These are phyloP conservation scores for Ceratocystis cacaofunesta DNA, from an alignment of 2,329 filamentous ascomycete species.

Conservation along the genomic window DNA sequence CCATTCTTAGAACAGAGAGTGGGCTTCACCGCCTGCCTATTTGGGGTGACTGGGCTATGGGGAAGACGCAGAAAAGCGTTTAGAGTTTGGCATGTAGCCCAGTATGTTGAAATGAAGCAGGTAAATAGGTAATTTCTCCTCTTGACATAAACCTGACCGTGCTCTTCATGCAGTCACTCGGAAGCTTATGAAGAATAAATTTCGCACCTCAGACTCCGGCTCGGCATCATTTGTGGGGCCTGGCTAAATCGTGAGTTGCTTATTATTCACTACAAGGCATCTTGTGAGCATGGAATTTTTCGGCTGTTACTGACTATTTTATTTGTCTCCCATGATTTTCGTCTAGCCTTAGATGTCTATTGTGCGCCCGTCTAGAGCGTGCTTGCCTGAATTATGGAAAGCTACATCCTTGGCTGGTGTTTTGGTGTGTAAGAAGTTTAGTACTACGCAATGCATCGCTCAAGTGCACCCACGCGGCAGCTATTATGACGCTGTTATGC, in stretches of 20 bases:
- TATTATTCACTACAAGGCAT: neutral
- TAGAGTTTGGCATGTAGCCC: neutral
- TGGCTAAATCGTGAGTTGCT: neutral
- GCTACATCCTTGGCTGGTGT: neutral
- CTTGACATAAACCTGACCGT: neutral
- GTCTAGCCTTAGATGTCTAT: neutral
- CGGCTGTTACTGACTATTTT: neutral
- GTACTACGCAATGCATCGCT: neutral
- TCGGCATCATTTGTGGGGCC: neutral
- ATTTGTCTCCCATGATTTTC: neutral
- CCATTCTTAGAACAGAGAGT: constrained; percentile 16
- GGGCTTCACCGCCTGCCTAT: constrained; percentile 20
- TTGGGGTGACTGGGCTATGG: neutral
- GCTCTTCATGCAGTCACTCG: neutral
- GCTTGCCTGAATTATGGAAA: neutral
- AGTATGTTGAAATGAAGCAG: neutral
- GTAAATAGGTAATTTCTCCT: neutral
- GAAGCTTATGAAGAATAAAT: neutral
- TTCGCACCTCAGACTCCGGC: neutral
- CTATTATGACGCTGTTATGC: constrained; percentile 45
- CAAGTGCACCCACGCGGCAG: constrained; percentile 36
- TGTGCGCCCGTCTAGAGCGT: neutral
- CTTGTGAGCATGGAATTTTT: too few relatives aligned
- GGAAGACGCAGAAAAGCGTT: neutral
- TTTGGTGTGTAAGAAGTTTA: neutral